Conservation (phyloP, 768 basidiomycete genomes). For the Russula virescens region DNA sequence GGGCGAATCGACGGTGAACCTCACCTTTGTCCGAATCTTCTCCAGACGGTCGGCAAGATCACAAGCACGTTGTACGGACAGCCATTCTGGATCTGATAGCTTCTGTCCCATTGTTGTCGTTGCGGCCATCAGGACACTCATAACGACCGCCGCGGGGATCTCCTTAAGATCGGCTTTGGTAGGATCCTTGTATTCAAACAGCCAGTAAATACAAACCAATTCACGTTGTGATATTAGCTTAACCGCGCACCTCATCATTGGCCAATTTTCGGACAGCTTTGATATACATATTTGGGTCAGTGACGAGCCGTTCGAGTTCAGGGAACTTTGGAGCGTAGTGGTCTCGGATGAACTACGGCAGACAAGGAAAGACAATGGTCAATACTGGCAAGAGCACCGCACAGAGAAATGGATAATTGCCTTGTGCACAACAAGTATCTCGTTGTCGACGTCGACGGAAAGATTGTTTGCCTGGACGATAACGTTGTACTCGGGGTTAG, state of each 20-base stretch:
- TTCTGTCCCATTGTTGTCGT: constrained; percentile 81
- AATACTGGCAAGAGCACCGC: constrained; percentile 19
- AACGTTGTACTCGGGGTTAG: constrained; percentile 92
- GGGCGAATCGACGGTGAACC: background rate
- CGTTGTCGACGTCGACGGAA: constrained; percentile 97
- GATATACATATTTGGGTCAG: constrained; percentile 89
- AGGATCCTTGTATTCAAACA: constrained; percentile 52
- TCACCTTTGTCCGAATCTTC: constrained; percentile 81
- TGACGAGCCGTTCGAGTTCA: constrained; percentile 91
- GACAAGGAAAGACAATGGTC: constrained; percentile 18
- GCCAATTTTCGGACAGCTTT: constrained; percentile 83
- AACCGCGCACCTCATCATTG: constrained; percentile 62
- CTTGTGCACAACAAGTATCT: constrained; percentile 96
- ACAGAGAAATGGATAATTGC: constrained; percentile 34
- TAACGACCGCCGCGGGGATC: constrained; percentile 82
- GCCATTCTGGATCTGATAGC: constrained; percentile 68
- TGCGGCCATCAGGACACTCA: constrained; percentile 94
- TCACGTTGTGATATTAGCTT: background rate
- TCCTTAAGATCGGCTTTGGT: constrained; percentile 79
- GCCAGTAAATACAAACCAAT: background rate
- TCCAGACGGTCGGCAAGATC: constrained; percentile 86
- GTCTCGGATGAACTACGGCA: constrained; percentile 85
- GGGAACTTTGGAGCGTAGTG: constrained; percentile 95
- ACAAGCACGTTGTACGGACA: constrained; percentile 76
- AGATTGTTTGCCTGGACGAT: constrained; percentile 98